phyloP scores from a whole-genome alignment of 225 moss, liverwort and hornwort genomes.

The Pseudisothecium myosuroides region DNA sequence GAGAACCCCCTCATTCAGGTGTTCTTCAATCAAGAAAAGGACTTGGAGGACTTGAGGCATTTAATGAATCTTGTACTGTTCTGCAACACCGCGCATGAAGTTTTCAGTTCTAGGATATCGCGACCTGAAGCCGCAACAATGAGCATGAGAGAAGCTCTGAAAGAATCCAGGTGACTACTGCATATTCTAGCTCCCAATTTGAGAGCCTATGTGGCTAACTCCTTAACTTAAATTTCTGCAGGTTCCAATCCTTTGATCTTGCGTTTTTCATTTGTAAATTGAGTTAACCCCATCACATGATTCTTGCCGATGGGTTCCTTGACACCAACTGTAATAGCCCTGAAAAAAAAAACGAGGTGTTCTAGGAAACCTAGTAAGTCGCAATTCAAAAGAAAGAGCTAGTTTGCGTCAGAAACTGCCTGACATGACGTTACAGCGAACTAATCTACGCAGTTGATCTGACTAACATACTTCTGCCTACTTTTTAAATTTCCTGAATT shows the following conservation, averaged over 20 bases:
- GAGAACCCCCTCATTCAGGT: constrained; percentile 14
- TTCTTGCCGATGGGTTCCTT: background rate
- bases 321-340: background rate
- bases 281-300: background rate
- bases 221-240: background rate
- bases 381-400: background rate
- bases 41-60: constrained; percentile 23
- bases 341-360: background rate
- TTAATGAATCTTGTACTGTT: constrained; percentile 23
- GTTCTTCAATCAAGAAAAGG: constrained; percentile 29
- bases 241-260: background rate
- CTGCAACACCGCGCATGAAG: constrained; percentile 23
- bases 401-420: background rate
- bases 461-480: background rate
- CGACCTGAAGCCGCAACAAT: constrained; percentile 28
- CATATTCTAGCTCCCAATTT: background rate
- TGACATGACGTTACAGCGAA: background rate
- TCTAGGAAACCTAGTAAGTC: background rate
- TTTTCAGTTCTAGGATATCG: constrained; percentile 29
- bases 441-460: background rate
- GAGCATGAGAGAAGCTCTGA: constrained; percentile 23
- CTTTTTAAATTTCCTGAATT: background rate
- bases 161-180: constrained; percentile 11
- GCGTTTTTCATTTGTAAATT: background rate
- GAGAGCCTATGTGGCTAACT: background rate